Base-by-base conservation (phyloP, 2,329 filamentous ascomycete species). In the Eutypella sp. region DNA sequence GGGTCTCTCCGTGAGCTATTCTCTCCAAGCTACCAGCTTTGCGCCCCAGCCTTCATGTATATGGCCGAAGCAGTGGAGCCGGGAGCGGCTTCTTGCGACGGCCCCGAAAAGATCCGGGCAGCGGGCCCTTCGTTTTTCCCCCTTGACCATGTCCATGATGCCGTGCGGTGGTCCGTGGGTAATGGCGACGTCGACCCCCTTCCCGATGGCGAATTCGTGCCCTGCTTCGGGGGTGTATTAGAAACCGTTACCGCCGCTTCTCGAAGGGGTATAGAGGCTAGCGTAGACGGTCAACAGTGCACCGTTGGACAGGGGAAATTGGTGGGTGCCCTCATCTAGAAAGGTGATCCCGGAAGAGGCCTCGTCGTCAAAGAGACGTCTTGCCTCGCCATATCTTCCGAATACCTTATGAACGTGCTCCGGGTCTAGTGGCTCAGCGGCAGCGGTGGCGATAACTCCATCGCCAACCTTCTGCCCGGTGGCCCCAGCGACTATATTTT, bases 1-100 rank as follows among this genome's bases (percentile, higher is more conserved):
- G 4, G 64, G 66, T 4, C 15, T 39, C 1, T 55, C 40, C 15
- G 46, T 54, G 10, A 50, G 20, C 9, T 58, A 48, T 4, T 57
- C 49, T 2, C 69, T 63, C 82, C 80, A 85, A 1, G 65, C 63
- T 0, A 79, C 70, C 3, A 78, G 48, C 42, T 72, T 74, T 0
- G 69, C 73, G 3, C 81, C 82, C 76, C 79, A 84, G 0, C 67
- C 72, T 52, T 79, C 75, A 54, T 82, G 78, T 15, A 81, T 74
- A 49, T 81, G 78, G 0, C 78, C 78, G 47, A 80, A 81, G 57
- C 75, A 80, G 55, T 79, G 75, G 4, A 81, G 51, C 6, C 58
- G 57, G 2, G 78, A 77, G 22, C 62, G 64, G 1, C 69, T 66
- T 0, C 56, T 55, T 2, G 67, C 63, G 0, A 81, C 55, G 0